Evolutionary conservation across 305 asterid genomes (phyloP), one percentile per base, ranked within the genome.

Genomic region (Plantago coronopus): DNA sequence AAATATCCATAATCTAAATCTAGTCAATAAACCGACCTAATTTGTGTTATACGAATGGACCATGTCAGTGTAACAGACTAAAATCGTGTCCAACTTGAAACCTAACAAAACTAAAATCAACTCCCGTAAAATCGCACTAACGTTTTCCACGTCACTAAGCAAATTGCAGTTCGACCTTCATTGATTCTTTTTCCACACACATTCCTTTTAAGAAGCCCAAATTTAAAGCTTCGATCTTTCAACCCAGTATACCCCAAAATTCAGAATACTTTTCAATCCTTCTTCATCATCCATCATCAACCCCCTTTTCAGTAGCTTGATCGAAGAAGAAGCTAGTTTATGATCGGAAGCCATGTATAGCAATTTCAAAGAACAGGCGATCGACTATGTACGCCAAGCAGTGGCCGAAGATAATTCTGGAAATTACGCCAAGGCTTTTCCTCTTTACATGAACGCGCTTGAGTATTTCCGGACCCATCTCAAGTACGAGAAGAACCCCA

Each of bases 321-420:
- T 27, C 3, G 34, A 27, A 27, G 34, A 27, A 27, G 34, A 27
- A 27, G 7, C n/a, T 27, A 9, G 12, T 34, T 34, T 34, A 34
- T 6, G 40, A 34, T 34, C 12, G 40, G 40, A 49, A 49, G 29
- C 25, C 29, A 82, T 82, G 94, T 85, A 85, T 55, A 82, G 87
- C 71, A 85, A 82, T 72, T 85, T 85, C 66, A 85, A 85, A 40
- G 94, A 85, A 54, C 94, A 85, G 62, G 94, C 89, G 48, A 85
- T 85, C 72, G 94, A 82, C 46, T 85, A 69, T 38, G 87, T 84
- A 5, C 77, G 81, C 57, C 89, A 80, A 69, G 94, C 94, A 3
- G 89, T 84, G 23, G 72, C 78, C 59, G 94, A 82, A 63, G 94
- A 84, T 62, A 82, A 84, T 70, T 78, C 81, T 31, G 94, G 89